These are phyloP conservation scores for Paraphoma sp. DNA, from an alignment of 2,329 filamentous ascomycete genomes.

Conservation along the genomic window DNA sequence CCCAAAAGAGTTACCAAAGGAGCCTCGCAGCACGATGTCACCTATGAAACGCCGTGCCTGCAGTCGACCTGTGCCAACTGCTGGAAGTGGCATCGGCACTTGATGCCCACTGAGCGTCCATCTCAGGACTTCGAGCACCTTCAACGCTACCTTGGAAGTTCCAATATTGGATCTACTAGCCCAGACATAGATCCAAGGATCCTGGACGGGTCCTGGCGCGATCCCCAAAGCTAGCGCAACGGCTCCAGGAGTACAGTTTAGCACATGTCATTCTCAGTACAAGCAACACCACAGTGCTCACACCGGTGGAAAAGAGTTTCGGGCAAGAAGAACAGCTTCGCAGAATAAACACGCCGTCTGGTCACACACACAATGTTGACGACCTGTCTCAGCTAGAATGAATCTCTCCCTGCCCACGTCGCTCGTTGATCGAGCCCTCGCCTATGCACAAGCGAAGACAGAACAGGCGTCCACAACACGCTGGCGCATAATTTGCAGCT, in stretches of 20 bases:
- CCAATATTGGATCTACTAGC: background rate
- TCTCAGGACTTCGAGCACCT: too few species aligned
- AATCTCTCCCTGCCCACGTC: background rate
- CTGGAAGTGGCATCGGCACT: slow-evolving; percentile 14
- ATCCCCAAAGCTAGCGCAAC: background rate
- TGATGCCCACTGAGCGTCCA: background rate
- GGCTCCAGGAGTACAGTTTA: background rate
- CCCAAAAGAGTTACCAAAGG: slow-evolving; percentile 8
- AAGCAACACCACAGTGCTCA: background rate
- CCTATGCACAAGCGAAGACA: background rate
- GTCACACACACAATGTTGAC: background rate
- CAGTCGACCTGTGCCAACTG: slow-evolving; percentile 20
- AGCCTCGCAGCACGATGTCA: slow-evolving; percentile 8
- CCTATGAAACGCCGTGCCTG: slow-evolving; percentile 19
- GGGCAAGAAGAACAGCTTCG: background rate
- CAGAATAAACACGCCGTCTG: background rate
- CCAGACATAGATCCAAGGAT: slow-evolving; percentile 6
- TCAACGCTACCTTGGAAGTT: too few species aligned
- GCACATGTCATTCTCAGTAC: background rate
- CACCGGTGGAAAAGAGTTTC: background rate
- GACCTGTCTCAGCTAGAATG: background rate
- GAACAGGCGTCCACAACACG: background rate
- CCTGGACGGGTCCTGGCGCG: slow-evolving; percentile 3
- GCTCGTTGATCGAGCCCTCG: background rate
- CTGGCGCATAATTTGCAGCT: background rate